A percentile compares a stretch with the other conserved stretches of the same genome.
Evolutionary conservation across 208 protist genomes (phyloP).

Genomic region (Trichomonas gallinae): DNA sequence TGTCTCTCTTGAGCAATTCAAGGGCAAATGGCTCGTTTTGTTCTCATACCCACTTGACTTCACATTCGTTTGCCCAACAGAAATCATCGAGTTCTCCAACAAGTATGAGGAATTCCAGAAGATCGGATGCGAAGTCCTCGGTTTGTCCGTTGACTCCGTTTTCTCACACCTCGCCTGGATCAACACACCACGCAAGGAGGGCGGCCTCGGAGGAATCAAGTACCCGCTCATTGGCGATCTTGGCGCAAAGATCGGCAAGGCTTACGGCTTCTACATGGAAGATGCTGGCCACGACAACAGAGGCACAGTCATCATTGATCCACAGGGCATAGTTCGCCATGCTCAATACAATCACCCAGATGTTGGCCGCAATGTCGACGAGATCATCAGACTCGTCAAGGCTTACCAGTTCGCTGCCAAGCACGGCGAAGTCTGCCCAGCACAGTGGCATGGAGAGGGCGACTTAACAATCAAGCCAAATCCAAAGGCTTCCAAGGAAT

Average conservation of each 20-base stretch:
- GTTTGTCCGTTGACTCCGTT: conserved; percentile 23
- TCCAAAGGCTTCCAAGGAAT: conserved; percentile 6
- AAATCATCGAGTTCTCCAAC: conserved; percentile 12
- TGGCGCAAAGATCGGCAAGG: neutral
- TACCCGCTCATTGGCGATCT: conserved; percentile 27
- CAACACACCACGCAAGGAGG: conserved; percentile 72
- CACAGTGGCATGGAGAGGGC: neutral
- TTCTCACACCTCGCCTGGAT: conserved; percentile 62
- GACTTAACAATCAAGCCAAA: neutral
- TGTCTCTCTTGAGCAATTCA: too few relatives aligned
- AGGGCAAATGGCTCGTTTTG: too few relatives aligned
- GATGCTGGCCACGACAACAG: conserved; percentile 5
- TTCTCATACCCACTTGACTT: conserved; percentile 35
- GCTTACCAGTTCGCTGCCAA: neutral
- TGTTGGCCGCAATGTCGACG: neutral
- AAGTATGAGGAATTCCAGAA: conserved; percentile 22
- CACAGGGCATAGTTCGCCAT: neutral
- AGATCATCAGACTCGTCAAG: neutral
- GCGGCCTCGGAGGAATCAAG: conserved; percentile 78
- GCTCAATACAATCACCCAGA: neutral
- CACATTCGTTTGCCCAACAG: conserved; percentile 33
- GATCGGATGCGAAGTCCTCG: conserved; percentile 22
- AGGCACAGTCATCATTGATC: conserved; percentile 18
- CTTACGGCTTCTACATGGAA: neutral
- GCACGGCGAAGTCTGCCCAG: neutral